These are phyloP conservation scores for Thraustochytrium striatum DNA, from an alignment of 352 stramenopile species.

Conservation along the genomic window DNA sequence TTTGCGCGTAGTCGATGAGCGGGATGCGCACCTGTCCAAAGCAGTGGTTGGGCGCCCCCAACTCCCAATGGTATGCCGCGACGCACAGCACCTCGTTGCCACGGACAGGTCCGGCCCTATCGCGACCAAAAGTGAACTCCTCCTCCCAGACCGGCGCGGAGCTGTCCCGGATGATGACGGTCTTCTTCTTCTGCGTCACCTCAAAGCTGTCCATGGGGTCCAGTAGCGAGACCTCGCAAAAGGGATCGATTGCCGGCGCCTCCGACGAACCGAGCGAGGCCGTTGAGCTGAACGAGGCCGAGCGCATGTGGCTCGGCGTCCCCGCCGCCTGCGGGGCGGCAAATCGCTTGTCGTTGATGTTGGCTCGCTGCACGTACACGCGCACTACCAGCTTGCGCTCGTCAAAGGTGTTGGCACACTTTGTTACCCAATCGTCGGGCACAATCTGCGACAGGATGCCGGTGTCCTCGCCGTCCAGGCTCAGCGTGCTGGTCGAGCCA, in stretches of 20 bases:
- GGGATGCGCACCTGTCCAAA: slow-evolving; percentile 39
- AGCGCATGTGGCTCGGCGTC: not conserved
- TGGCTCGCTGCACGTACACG: slow-evolving; percentile 3
- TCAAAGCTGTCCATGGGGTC: slow-evolving; percentile 29
- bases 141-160: slow-evolving; percentile 11
- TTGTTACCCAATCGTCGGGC: slow-evolving; percentile 21
- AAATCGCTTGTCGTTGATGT: not conserved
- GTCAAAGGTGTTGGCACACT: not conserved
- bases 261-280: not conserved
- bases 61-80: slow-evolving; percentile 16
- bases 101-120: not conserved
- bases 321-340: not conserved
- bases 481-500: not conserved
- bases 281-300: not conserved
- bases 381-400: slow-evolving; percentile 21
- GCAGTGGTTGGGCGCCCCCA: not conserved
- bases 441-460: slow-evolving; percentile 8
- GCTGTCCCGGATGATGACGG: slow-evolving; percentile 39
- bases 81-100: slow-evolving; percentile 30
- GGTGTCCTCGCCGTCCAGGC: not conserved
- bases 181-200: not conserved
- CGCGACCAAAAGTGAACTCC: slow-evolving; percentile 12
- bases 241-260: slow-evolving; percentile 3
- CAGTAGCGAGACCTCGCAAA: slow-evolving; percentile 10
- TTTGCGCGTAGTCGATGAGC: not conserved